Percentiles rank a stretch among this genome's conserved stretches.
phyloP scores from a whole-genome alignment of 345 rosid species.

The Pugionium cornutum region DNA sequence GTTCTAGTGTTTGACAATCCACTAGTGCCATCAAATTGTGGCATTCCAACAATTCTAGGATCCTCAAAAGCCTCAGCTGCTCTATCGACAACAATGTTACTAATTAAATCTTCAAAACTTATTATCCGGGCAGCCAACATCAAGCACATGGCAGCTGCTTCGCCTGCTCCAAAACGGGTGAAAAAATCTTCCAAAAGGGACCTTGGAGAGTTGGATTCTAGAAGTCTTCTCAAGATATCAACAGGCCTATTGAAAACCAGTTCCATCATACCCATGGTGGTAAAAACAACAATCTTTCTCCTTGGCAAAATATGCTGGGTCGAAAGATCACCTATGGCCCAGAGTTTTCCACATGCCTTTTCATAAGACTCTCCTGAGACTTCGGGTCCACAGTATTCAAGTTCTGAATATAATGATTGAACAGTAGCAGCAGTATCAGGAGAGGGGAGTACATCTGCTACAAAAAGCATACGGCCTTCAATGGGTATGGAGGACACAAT shows the following conservation, averaged over 20 bases:
- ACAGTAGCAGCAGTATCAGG: conserved; percentile 81
- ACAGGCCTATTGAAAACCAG: conserved; percentile 94
- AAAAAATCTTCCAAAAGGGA: conserved; percentile 86
- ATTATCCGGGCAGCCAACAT: conserved; percentile 89
- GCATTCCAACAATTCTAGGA: conserved; percentile 94
- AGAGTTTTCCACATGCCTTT: conserved; percentile 78
- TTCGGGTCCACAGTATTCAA: conserved; percentile 75
- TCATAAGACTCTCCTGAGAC: conserved; percentile 72
- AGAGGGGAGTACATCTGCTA: conserved; percentile 80
- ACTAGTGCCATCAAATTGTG: conserved; percentile 84
- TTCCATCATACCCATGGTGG: conserved; percentile 98
- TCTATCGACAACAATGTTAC: conserved; percentile 74
- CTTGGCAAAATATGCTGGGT: conserved; percentile 91
- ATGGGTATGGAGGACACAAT: conserved; percentile 81
- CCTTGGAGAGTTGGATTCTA: conserved; percentile 83
- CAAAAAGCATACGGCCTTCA: conserved; percentile 98
- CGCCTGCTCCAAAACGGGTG: conserved; percentile 92
- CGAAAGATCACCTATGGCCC: conserved; percentile 95
- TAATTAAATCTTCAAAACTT: conserved; percentile 72
- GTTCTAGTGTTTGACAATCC: conserved; percentile 80
- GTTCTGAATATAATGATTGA: conserved; percentile 79
- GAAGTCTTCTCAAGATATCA: conserved; percentile 83
- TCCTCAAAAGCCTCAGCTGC: conserved; percentile 98
- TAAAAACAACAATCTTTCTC: conserved; percentile 79
- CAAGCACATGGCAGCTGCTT: conserved; percentile 99